Evolutionary conservation across 495 filamentous ascomycete species (phyloP), one percentile per base, ranked within the genome.

Genomic region (Penicillium canescens): DNA sequence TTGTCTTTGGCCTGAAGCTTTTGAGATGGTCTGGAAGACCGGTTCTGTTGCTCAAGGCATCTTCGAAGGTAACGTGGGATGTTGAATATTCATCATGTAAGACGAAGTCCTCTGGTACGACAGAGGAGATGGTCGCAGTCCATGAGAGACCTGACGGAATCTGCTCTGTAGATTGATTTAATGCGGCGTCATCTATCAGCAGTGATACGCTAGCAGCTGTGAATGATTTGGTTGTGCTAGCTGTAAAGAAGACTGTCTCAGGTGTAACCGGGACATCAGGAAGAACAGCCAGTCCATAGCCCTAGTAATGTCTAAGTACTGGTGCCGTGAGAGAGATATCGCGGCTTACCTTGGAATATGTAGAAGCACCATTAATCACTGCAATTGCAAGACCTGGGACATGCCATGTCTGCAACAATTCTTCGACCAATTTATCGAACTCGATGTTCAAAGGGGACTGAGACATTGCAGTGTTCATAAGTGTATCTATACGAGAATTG

Each of bases 171-270:
- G 28, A 5, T 31, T 31, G 2, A 6, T 6, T 31, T 1, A 7
- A 31, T 9, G 7, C 28, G 9, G 8, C 28, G 2, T 31, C 28
- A 31, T 31, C 28, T 31, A 31, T 31, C 28, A 31, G 9, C 7
- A 31, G 8, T 8, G 28, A 7, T 31, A 31, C 8, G 8, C 28
- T 31, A 10, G 82, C 78, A 1, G 75, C 75, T 8, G 77, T 80
- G 65, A 82, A 82, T 1, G 80, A 78, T 61, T 85, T 85, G 20
- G 79, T 84, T 1, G 81, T 85, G 57, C 78, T 81, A 39, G 62
- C 58, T 36, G 67, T 66, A 60, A 77, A 77, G 11, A 77, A 65
- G 9, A 74, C 69, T 78, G 4, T 63, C 33, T 26, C 46, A 18
- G 11, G 46, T n/a, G 18, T 37, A 6, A n/a, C 3, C 14, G 34